Base-by-base conservation (phyloP, 768 basidiomycete species). In the Suillus subaureus region DNA sequence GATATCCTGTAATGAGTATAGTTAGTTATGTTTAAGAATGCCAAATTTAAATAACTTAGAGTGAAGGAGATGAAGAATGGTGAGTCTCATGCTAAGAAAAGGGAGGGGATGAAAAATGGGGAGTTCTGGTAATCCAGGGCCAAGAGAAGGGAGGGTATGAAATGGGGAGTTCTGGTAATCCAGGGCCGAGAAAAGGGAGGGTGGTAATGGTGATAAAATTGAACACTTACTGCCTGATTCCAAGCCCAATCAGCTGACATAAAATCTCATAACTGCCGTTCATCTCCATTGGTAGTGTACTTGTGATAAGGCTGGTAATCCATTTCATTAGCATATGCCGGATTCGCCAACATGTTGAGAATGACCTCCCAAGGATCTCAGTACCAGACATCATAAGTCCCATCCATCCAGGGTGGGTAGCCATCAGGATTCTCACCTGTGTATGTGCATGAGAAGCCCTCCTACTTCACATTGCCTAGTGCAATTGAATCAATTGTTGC, bases 391-490 rank as follows among this genome's bases (percentile, higher is more conserved):
- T 74, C 69, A 57, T 68, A 78, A 1, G 61, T 66, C 26, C 70
- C 61, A 0, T 60, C 54, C 71, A 75, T 79, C 78, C 76, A 78
- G 6, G 63, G 37, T 15, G 56, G 51, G 15, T 70, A 64, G 8
- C 62, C 39, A 1, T 69, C 60, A 1, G 68, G 66, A 6, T 63
- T 21, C 15, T 70, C 55, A 18, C 75, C 69, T 35, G 60, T 60
- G 64, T 74, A 76, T 11, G 21, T 7, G 5, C 66, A 58, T 0
- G 62, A 61, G 37, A 77, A 73, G 11, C 67, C 67, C 37, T 77
- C 33, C 79, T 78, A 79, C 4, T 70, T 70, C 3, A 72, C 62
- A 26, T 74, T 74, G 6, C 79, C 75, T 23, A 71, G 51, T 18
- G 61, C 13, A 1, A 70, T 75, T 0, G 64, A 26, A 61, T 79